Evolutionary conservation across 495 filamentous ascomycete species (phyloP), one percentile per base, ranked within the genome.

Genomic region (Lasiosphaeria ovina): DNA sequence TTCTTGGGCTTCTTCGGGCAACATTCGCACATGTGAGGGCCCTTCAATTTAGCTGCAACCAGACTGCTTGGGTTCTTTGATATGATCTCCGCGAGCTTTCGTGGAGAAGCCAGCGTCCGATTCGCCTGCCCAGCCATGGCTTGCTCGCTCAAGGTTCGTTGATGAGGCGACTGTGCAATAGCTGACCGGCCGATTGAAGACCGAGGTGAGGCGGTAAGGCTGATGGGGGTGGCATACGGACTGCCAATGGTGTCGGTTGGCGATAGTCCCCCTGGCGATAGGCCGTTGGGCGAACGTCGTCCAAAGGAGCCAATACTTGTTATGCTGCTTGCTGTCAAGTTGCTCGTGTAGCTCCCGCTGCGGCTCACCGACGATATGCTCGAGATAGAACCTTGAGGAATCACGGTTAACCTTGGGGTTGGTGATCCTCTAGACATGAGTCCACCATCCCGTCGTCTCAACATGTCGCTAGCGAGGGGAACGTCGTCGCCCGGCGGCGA

Each of bases 1-100:
- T 97, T 97, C 71, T 96, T 97, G 1, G 94, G 94, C 73, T 98
- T 98, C 75, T 98, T 98, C 1, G 93, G 94, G 77, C 94, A 98
- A 72, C 94, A 98, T 66, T 97, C 91, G 73, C 94, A 98, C 67
- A 96, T 94, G 67, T 83, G 91, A 3, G 87, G 79, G 9, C 76
- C 78, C 51, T 78, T 77, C 24, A 79, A 62, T 59, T 77, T 77
- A 51, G 81, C 67, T 34, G 67, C 60, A 49, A 66, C 58, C 10
- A 70, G 42, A 40, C 69, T 73, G 62, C 74, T 65, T 34, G 70
- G 57, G 17, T 59, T 70, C 61, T 81, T 78, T 9, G 76, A 67
- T 24, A 24, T 24, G 44, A 77, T 72, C 32, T 83, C 77, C 6
- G 72, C 62, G 17, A 81, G 69, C 59, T 80, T 82, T 7, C 81